Conservation (phyloP, 805 yeast species). For the Middelhovenomyces tepae region DNA sequence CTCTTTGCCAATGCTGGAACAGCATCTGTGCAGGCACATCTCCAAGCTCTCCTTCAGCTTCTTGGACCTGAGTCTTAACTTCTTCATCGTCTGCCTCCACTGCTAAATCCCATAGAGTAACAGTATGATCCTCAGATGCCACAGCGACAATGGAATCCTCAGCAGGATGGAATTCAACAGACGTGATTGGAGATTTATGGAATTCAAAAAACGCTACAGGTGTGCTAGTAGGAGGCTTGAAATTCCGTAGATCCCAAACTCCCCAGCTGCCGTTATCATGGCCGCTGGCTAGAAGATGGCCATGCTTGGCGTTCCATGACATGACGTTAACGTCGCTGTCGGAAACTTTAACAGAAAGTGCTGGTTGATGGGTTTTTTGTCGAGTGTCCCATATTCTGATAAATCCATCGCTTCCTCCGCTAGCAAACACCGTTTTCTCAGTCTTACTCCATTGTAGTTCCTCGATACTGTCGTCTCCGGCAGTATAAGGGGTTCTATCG, state of each 20-base stretch:
- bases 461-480: constrained; percentile 68
- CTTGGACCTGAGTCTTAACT: constrained; percentile 73
- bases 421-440: constrained; percentile 90
- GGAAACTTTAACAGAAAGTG: constrained; percentile 74
- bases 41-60: constrained; percentile 61
- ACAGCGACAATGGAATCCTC: constrained; percentile 96
- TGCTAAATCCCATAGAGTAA: constrained; percentile 94
- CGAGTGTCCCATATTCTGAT: constrained; percentile 96
- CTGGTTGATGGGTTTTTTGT: constrained; percentile 85
- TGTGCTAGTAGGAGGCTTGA: constrained; percentile 47
- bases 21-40: constrained; percentile 92
- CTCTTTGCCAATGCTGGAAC: constrained; percentile 97
- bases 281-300: constrained; percentile 85
- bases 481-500: constrained; percentile 65
- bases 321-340: constrained; percentile 84
- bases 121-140: constrained; percentile 93
- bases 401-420: constrained; percentile 86
- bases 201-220: constrained; percentile 95
- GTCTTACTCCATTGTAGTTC: constrained; percentile 95
- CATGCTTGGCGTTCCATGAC: constrained; percentile 86
- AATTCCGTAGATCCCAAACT: constrained; percentile 91
- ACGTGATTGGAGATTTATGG: constrained; percentile 89
- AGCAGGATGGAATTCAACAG: constrained; percentile 87
- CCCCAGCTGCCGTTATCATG: constrained; percentile 98
- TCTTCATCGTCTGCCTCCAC: constrained; percentile 99